These are phyloP conservation scores for Penicillium pulvis DNA, from an alignment of 495 filamentous ascomycete species.

Conservation along the genomic window DNA sequence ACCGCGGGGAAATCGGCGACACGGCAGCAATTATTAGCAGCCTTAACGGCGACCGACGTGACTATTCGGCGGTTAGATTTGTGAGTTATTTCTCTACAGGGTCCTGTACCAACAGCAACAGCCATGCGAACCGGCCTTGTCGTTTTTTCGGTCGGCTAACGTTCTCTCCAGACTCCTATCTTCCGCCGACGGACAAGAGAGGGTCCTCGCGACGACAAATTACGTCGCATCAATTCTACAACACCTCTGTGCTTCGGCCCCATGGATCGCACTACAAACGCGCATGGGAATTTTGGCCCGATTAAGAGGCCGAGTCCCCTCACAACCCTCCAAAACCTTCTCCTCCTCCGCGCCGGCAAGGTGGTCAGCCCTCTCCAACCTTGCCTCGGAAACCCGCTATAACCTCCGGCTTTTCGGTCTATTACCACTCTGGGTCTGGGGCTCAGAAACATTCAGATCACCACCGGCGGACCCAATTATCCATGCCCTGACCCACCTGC, in stretches of 20 bases:
- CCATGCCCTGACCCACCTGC: slow-evolving; percentile 59
- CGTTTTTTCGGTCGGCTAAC: neutral
- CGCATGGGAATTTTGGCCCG: slow-evolving; percentile 41
- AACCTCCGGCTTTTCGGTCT: slow-evolving; percentile 80
- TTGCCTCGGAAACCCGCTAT: slow-evolving; percentile 69
- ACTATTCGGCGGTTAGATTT: slow-evolving; percentile 40
- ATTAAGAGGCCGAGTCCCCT: slow-evolving; percentile 25
- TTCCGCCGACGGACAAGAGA: slow-evolving; percentile 38
- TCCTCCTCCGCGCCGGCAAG: slow-evolving; percentile 44
- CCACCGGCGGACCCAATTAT: slow-evolving; percentile 51
- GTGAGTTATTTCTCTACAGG: slow-evolving; percentile 27
- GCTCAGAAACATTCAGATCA: slow-evolving; percentile 49
- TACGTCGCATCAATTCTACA: slow-evolving; percentile 45
- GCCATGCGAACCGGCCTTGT: neutral
- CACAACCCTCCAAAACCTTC: slow-evolving; percentile 21
- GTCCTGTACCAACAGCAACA: neutral
- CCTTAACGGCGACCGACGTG: slow-evolving; percentile 36
- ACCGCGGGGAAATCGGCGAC: slow-evolving; percentile 28
- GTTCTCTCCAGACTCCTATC: slow-evolving; percentile 32
- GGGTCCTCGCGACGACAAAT: slow-evolving; percentile 38
- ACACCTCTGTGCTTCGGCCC: slow-evolving; percentile 42
- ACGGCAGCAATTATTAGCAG: slow-evolving; percentile 33
- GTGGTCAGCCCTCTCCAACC: slow-evolving; percentile 52
- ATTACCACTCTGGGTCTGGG: slow-evolving; percentile 77
- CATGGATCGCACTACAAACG: slow-evolving; percentile 39